Evolutionary conservation across 805 yeast genomes (phyloP).

Genomic region (Nakazawaea anatomiae): DNA sequence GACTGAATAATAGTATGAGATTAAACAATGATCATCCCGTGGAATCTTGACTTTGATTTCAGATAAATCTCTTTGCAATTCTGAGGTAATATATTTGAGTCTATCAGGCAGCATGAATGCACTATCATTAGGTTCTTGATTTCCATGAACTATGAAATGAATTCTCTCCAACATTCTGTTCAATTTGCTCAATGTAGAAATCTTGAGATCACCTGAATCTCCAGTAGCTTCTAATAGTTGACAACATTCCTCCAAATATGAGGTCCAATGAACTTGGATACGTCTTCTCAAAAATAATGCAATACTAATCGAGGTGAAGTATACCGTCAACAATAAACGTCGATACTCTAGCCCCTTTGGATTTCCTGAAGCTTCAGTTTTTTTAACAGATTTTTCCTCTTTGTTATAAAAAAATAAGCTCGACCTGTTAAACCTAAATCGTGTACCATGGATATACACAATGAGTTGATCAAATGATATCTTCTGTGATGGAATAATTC

Average conservation of each 20-base stretch:
- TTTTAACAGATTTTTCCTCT: slow-evolving; percentile 33
- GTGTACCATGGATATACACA: slow-evolving; percentile 62
- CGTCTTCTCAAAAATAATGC: slow-evolving; percentile 62
- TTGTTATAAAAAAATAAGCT: slow-evolving; percentile 36
- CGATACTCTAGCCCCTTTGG: slow-evolving; percentile 39
- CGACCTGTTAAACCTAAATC: slow-evolving; percentile 70
- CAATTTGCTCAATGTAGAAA: slow-evolving; percentile 56
- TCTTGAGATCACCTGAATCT: slow-evolving; percentile 26
- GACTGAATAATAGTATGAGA: slow-evolving; percentile 53
- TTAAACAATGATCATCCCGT: slow-evolving; percentile 31
- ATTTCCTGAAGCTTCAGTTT: slow-evolving; percentile 32
- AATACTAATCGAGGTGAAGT: slow-evolving; percentile 56
- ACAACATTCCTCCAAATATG: slow-evolving; percentile 60
- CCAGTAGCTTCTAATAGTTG: slow-evolving; percentile 33
- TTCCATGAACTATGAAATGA: slow-evolving; percentile 29
- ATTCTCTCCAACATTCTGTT: slow-evolving; percentile 58
- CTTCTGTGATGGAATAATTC: slow-evolving; percentile 78
- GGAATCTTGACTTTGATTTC: slow-evolving; percentile 32
- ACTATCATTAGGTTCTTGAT: slow-evolving; percentile 36
- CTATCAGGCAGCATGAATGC: slow-evolving; percentile 23
- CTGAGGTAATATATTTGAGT: slow-evolving; percentile 35
- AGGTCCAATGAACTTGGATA: slow-evolving; percentile 57
- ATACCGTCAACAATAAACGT: slow-evolving; percentile 50
- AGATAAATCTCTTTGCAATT: slow-evolving; percentile 43
- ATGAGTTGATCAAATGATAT: slow-evolving; percentile 59